Evolutionary conservation across 2,329 filamentous ascomycete genomes (phyloP).

Genomic region (Fusarium palustre): DNA sequence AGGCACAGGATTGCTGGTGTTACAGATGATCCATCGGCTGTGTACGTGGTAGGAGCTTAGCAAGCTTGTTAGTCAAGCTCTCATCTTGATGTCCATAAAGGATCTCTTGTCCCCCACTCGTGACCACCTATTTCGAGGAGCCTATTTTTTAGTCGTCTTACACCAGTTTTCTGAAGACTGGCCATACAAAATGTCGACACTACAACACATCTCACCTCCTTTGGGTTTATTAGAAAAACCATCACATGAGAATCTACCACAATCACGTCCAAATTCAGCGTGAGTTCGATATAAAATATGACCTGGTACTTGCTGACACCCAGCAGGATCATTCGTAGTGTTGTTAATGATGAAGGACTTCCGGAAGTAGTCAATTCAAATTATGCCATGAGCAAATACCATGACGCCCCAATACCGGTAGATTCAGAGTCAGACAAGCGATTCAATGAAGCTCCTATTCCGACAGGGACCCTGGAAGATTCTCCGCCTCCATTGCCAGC

Average conservation of each 20-base stretch:
- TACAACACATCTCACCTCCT: not conserved
- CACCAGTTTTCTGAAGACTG: not conserved
- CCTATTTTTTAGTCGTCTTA: not conserved
- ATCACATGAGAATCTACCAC: not conserved
- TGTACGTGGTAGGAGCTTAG: not conserved
- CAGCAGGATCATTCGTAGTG: conserved; percentile 15
- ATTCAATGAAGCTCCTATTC: conserved; percentile 20
- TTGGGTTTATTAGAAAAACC: not conserved
- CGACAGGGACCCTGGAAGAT: not conserved
- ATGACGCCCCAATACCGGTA: conserved; percentile 39
- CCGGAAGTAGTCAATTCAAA: conserved; percentile 34
- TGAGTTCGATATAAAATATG: not conserved
- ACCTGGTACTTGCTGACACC: not conserved
- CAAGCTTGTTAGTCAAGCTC: not conserved
- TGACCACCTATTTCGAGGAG: not conserved
- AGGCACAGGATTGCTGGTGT: not conserved
- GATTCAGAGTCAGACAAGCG: conserved; percentile 24
- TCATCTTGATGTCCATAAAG: conserved; percentile 6
- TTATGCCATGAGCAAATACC: not conserved
- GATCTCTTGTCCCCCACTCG: conserved; percentile 3
- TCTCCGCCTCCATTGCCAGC: conserved; percentile 12
- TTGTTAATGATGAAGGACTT: conserved; percentile 33
- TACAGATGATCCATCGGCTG: not conserved
- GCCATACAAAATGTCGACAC: conserved; percentile 1
- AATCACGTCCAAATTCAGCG: conserved; percentile 4